A percentile compares a stretch with the other conserved stretches of the same genome.
Evolutionary conservation across 805 yeast species (phyloP).

Genomic region (Wickerhamomyces bovis): DNA sequence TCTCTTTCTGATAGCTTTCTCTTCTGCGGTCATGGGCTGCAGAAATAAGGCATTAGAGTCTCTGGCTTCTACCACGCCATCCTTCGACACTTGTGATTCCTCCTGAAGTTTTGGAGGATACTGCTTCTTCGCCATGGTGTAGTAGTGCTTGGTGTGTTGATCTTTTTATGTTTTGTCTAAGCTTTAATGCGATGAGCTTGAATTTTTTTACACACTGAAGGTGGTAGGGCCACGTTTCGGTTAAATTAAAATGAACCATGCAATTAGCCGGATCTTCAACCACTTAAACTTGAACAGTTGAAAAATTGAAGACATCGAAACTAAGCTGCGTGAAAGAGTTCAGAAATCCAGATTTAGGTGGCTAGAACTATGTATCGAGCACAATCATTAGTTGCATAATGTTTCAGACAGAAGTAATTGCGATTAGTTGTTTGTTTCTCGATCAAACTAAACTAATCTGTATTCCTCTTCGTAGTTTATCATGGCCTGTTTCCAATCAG

Average conservation of each 20-base stretch:
- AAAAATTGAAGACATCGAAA: no score
- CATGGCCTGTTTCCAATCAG: no score
- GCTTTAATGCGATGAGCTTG: slow-evolving; percentile 14
- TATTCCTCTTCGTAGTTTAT: no score
- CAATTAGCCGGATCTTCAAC: no score
- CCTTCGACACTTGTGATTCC: slow-evolving; percentile 12
- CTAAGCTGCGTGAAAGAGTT: no score
- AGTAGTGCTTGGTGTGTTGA: slow-evolving; percentile 52
- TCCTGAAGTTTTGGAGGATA: slow-evolving; percentile 20
- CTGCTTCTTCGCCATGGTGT: slow-evolving; percentile 40
- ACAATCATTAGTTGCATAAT: slow-evolving; percentile 7
- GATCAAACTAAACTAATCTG: no score
- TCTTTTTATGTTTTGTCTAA: background rate
- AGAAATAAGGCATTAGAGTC: slow-evolving; percentile 59
- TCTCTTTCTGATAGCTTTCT: slow-evolving; percentile 58
- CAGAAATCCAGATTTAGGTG: no score
- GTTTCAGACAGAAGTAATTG: slow-evolving; percentile 19
- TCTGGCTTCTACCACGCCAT: slow-evolving; percentile 16
- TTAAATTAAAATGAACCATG: no score
- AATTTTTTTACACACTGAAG: slow-evolving; percentile 3
- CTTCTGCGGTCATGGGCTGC: slow-evolving; percentile 58
- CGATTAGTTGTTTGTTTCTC: no score
- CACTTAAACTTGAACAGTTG: no score
- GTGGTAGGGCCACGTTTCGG: no score
- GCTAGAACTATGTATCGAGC: background rate